A percentile compares a stretch with the other conserved stretches of the same genome.
phyloP scores from a whole-genome alignment of 2,329 filamentous ascomycete species.

The Diaporthe sp. region DNA sequence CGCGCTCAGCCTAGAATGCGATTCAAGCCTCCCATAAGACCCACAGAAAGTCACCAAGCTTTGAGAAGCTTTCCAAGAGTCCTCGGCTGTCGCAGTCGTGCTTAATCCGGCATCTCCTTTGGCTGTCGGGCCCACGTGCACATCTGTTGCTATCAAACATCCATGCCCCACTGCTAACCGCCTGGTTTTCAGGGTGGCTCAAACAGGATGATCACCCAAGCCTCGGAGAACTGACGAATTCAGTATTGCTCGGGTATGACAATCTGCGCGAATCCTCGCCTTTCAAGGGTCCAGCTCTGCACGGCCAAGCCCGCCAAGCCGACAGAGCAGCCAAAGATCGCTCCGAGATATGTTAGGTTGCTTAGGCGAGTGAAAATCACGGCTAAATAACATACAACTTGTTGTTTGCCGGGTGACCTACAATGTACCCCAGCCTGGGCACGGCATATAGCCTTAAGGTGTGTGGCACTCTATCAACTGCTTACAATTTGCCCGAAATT shows the following conservation, averaged over 20 bases:
- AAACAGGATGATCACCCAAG: background rate
- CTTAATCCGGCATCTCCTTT: background rate
- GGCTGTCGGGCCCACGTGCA: background rate
- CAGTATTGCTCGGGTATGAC: background rate
- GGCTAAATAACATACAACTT: conserved; percentile 21
- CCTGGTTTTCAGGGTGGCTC: background rate
- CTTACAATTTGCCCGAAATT: conserved; percentile 18
- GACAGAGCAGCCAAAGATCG: conserved; percentile 1
- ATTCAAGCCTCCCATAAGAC: background rate
- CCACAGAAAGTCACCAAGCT: background rate
- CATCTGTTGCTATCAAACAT: background rate
- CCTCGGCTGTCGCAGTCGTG: background rate
- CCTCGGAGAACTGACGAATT: background rate
- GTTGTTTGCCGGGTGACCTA: background rate
- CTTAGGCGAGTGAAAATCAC: conserved; percentile 2
- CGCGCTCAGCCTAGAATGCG: background rate
- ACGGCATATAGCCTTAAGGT: background rate
- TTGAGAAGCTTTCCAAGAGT: conserved; percentile 20
- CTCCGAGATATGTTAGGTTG: background rate
- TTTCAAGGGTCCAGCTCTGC: conserved; percentile 8
- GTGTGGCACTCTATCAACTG: background rate
- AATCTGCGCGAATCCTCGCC: conserved; percentile 1
- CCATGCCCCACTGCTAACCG: background rate
- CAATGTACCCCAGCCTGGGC: conserved; percentile 11
- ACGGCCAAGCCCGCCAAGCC: conserved; percentile 20